Percentiles rank a stretch among this genome's conserved stretches.
These are phyloP conservation scores for Hysterium pulicare DNA, from an alignment of 2,329 filamentous ascomycete species.

Conservation along the genomic window DNA sequence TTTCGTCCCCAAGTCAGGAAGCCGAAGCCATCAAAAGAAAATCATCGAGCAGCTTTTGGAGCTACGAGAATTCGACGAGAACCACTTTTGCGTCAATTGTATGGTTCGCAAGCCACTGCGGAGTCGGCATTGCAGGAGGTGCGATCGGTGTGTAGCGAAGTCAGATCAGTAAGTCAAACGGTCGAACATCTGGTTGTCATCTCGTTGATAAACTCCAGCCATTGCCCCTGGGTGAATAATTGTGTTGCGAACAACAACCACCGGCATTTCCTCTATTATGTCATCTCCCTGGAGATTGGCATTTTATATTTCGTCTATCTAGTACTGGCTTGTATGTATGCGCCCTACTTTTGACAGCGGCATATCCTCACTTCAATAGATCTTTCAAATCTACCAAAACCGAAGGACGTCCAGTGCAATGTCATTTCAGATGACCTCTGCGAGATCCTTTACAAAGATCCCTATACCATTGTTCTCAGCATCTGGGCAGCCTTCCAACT, in stretches of 20 bases:
- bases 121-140: constrained; percentile 93
- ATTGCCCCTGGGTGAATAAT: constrained; percentile 98
- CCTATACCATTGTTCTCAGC: constrained; percentile 76
- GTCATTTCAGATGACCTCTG: constrained; percentile 74
- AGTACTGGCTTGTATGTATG: constrained; percentile 64
- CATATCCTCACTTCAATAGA: constrained; percentile 49
- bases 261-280: constrained; percentile 89
- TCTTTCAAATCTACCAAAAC: constrained; percentile 56
- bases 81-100: constrained; percentile 89
- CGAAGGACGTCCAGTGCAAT: constrained; percentile 58
- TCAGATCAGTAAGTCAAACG: constrained; percentile 78
- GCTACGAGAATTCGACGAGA: constrained; percentile 86
- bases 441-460: constrained; percentile 71
- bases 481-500: constrained; percentile 82
- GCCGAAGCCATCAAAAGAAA: constrained; percentile 83
- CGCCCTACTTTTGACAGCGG: constrained; percentile 4
- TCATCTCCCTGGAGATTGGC: constrained; percentile 72
- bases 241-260: constrained; percentile 96
- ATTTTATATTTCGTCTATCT: constrained; percentile 71
- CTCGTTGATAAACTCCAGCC: constrained; percentile 53
- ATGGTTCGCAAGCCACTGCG: constrained; percentile 91
- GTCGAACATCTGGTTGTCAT: background rate
- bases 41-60: constrained; percentile 84
- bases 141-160: constrained; percentile 88
- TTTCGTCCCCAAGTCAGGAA: constrained; percentile 85